A percentile compares a stretch with the other conserved stretches of the same genome.
Evolutionary conservation across 352 stramenopile genomes (phyloP).

Genomic region (Globisporangium solare): DNA sequence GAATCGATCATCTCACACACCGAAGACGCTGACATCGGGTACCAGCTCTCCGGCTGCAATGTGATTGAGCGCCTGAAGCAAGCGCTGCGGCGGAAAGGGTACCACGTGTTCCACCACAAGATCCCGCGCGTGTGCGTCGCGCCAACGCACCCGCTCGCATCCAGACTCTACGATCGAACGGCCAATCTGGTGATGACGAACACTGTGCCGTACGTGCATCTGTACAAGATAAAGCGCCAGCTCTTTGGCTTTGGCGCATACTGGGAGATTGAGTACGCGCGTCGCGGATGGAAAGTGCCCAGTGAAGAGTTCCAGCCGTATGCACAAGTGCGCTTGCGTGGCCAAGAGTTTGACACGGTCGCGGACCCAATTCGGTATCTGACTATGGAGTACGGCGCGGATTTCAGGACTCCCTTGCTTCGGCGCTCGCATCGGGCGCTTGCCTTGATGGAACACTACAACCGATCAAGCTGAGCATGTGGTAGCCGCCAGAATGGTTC

Average conservation of each 20-base stretch:
- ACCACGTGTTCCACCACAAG: slow-evolving; percentile 35
- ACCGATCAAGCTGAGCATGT: not conserved
- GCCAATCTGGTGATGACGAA: slow-evolving; percentile 12
- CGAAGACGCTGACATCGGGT: slow-evolving; percentile 32
- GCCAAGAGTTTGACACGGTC: slow-evolving; percentile 30
- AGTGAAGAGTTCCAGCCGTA: slow-evolving; percentile 24
- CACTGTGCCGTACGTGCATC: slow-evolving; percentile 30
- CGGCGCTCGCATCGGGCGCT: not conserved
- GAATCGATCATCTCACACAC: slow-evolving; percentile 32
- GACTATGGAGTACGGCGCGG: slow-evolving; percentile 27
- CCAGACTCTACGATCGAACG: slow-evolving; percentile 19
- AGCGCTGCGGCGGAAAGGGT: slow-evolving; percentile 23
- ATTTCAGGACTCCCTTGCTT: slow-evolving; percentile 24
- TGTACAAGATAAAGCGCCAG: slow-evolving; percentile 31
- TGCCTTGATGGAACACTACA: too few species aligned
- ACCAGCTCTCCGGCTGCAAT: slow-evolving; percentile 7
- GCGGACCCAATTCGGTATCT: slow-evolving; percentile 38
- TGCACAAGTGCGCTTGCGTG: slow-evolving; percentile 26
- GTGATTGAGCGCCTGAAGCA: slow-evolving; percentile 10
- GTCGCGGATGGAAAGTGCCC: slow-evolving; percentile 17
- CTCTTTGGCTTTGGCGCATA: not conserved
- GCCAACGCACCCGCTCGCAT: slow-evolving; percentile 33
- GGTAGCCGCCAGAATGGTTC: too few species aligned
- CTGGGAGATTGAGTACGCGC: slow-evolving; percentile 19
- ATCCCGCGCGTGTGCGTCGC: slow-evolving; percentile 43